phyloP scores from a whole-genome alignment of 768 basidiomycete genomes.

The Panellus pusillus region DNA sequence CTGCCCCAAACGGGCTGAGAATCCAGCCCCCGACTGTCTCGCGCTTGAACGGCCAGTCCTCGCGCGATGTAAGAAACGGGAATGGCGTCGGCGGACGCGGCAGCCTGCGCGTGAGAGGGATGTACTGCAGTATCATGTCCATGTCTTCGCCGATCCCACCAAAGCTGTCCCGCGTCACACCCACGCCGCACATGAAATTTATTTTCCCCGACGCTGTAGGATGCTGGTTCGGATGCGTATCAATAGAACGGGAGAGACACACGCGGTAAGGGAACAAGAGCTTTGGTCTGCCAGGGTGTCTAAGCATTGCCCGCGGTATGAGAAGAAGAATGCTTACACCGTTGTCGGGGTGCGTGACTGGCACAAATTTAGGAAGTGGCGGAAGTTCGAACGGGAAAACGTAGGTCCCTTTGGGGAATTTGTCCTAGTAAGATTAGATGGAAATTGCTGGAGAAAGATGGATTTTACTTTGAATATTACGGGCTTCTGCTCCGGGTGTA shows the following conservation, averaged over 20 bases:
- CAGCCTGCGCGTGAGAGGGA: constrained; percentile 12
- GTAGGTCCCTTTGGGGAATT: constrained; percentile 19
- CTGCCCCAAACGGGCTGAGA: constrained; percentile 22
- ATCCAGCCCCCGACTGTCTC: constrained; percentile 22
- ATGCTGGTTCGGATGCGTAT: not conserved
- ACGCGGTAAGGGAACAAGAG: constrained; percentile 18
- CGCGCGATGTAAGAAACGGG: constrained; percentile 20
- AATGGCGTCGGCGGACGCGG: constrained; percentile 15
- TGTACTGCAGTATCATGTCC: constrained; percentile 21
- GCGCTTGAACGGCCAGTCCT: constrained; percentile 23
- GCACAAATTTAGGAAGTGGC: constrained; percentile 20
- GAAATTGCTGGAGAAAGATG: no score
- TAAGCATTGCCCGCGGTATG: not conserved
- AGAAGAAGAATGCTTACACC: constrained; percentile 2
- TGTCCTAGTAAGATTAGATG: constrained; percentile 1
- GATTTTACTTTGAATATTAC: constrained; percentile 4
- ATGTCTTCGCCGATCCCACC: constrained; percentile 21
- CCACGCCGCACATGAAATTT: constrained; percentile 18
- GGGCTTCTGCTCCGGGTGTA: constrained; percentile 4
- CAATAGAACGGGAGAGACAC: constrained; percentile 1
- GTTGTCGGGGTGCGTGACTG: constrained; percentile 20
- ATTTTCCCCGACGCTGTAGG: constrained; percentile 18
- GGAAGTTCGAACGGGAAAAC: constrained; percentile 21
- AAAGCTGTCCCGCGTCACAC: constrained; percentile 16
- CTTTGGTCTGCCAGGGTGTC: constrained; percentile 7